Conservation (phyloP, 768 basidiomycete species). For the Saitozyma podzolica region DNA sequence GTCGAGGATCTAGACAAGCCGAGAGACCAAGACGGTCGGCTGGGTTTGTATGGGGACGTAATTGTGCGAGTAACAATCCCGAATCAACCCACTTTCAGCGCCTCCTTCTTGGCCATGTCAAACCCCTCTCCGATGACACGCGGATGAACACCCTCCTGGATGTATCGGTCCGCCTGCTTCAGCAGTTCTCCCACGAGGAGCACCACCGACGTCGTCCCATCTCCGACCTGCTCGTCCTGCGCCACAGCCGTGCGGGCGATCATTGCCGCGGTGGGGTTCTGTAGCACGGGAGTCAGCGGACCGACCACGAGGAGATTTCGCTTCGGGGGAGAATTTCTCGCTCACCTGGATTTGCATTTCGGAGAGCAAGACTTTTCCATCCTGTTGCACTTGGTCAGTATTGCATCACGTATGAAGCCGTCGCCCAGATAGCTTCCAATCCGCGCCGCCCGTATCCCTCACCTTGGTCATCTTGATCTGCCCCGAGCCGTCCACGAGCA, state of each 20-base stretch:
- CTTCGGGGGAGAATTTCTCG: neutral
- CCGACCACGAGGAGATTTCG: neutral
- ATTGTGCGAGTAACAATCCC: neutral
- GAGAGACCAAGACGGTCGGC: too few species aligned
- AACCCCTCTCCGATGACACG: constrained; percentile 93
- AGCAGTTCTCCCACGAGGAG: constrained; percentile 91
- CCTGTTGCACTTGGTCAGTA: constrained; percentile 52
- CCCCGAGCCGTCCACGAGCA: constrained; percentile 97
- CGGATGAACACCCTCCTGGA: constrained; percentile 96
- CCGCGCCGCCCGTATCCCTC: constrained; percentile 8
- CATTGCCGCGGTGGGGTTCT: constrained; percentile 98
- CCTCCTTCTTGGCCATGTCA: constrained; percentile 96
- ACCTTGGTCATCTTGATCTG: constrained; percentile 97
- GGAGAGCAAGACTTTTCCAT: constrained; percentile 94
- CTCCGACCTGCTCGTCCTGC: constrained; percentile 97
- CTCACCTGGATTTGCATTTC: constrained; percentile 90
- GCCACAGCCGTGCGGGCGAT: constrained; percentile 97
- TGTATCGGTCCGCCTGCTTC: constrained; percentile 97
- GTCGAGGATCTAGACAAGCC: neutral
- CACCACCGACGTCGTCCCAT: constrained; percentile 96
- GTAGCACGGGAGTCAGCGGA: neutral
- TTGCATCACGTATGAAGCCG: neutral
- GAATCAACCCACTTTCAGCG: constrained; percentile 66
- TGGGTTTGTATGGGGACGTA: too few species aligned
- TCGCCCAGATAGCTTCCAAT: too few species aligned